Percentiles rank a stretch among this genome's conserved stretches.
These are phyloP conservation scores for Penicillium canescens DNA, from an alignment of 495 filamentous ascomycete species.

Conservation along the genomic window DNA sequence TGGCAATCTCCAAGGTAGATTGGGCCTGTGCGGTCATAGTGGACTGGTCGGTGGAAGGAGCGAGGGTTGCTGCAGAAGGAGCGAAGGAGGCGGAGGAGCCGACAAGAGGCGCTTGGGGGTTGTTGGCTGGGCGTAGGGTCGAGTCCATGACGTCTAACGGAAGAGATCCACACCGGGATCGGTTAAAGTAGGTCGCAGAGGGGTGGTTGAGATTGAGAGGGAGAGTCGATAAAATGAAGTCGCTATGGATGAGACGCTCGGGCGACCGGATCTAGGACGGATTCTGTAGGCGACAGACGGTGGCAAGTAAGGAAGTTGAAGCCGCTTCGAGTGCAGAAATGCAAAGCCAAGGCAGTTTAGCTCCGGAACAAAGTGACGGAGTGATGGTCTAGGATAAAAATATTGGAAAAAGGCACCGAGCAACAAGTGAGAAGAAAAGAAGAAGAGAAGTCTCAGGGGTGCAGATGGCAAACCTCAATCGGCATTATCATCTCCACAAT, in stretches of 20 bases:
- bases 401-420: background rate
- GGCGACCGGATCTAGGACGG: background rate
- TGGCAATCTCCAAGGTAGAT: conserved; percentile 10
- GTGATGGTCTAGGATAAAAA: background rate
- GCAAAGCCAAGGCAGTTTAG: background rate
- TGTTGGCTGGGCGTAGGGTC: conserved; percentile 16
- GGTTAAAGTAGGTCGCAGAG: background rate
- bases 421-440: background rate
- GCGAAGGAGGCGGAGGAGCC: conserved; percentile 16
- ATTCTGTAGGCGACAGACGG: background rate
- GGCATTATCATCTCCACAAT: background rate
- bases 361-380: background rate
- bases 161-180: background rate
- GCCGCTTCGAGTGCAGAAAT: conserved; percentile 2
- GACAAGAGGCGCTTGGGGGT: conserved; percentile 13
- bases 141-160: conserved; percentile 19
- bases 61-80: conserved; percentile 13
- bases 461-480: background rate
- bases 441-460: background rate
- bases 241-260: background rate
- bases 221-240: background rate
- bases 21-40: conserved; percentile 9
- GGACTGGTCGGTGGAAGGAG: conserved; percentile 9
- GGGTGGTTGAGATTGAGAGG: background rate
- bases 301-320: conserved; percentile 8